Conservation (phyloP, 148 eudicot genomes). For the Euryodendron excelsum region DNA sequence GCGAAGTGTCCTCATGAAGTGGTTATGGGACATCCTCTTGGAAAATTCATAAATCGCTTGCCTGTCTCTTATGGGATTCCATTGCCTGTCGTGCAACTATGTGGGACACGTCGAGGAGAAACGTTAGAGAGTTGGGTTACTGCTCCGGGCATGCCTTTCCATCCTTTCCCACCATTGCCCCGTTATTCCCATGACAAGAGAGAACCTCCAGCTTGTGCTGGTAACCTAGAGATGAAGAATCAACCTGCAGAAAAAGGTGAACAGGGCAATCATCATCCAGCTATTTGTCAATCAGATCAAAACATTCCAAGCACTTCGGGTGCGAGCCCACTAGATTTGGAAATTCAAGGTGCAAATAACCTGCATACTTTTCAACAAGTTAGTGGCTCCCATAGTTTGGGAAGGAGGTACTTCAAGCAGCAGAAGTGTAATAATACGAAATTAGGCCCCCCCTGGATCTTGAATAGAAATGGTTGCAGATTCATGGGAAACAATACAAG, state of each 20-base stretch:
- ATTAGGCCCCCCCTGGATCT: conserved; percentile 52
- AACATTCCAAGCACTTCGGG: conserved; percentile 44
- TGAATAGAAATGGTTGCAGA: conserved; percentile 42
- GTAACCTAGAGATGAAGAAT: conserved; percentile 2
- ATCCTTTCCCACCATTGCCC: conserved; percentile 90
- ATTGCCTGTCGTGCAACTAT: conserved; percentile 42
- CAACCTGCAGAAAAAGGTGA: conserved; percentile 25
- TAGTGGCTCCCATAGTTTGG: conserved; percentile 31
- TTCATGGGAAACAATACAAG: conserved; percentile 42
- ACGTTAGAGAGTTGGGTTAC: conserved; percentile 50
- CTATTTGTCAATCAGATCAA: conserved; percentile 22
- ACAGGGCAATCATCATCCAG: not conserved
- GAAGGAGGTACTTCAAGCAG: conserved; percentile 54
- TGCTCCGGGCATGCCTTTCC: conserved; percentile 79
- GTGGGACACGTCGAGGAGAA: conserved; percentile 46
- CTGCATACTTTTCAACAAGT: conserved; percentile 30
- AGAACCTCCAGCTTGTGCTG: conserved; percentile 15
- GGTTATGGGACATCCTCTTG: conserved; percentile 45
- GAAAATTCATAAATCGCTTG: conserved; percentile 45
- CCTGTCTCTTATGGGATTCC: conserved; percentile 78
- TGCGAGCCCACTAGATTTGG: conserved; percentile 11
- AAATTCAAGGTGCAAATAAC: conserved; percentile 21
- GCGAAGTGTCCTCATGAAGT: conserved; percentile 29
- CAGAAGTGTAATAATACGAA: conserved; percentile 48
- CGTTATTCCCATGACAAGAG: conserved; percentile 38